phyloP scores from a whole-genome alignment of 768 basidiomycete species.

The Phylloporus rhodoxanthus region DNA sequence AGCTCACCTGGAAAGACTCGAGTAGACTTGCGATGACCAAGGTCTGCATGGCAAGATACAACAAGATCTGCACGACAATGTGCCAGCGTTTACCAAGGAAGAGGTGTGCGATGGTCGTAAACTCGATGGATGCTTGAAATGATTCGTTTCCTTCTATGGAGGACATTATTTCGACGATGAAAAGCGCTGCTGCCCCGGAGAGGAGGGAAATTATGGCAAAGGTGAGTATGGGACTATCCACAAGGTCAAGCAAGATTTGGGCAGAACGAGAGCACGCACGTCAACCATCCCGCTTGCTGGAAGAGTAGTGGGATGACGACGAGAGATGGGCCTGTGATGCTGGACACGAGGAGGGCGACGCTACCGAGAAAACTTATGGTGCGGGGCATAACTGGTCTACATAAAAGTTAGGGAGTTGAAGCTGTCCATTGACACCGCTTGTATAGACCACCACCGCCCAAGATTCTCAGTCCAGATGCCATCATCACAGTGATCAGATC shows the following conservation, averaged over 20 bases:
- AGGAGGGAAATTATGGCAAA: constrained; percentile 16
- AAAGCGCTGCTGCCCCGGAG: constrained; percentile 17
- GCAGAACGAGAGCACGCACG: constrained; percentile 8
- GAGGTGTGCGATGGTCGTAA: constrained; percentile 23
- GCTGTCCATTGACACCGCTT: too few relatives aligned
- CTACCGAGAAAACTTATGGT: constrained; percentile 21
- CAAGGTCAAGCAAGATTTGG: not conserved
- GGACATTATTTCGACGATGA: constrained; percentile 21
- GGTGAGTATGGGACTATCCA: constrained; percentile 12
- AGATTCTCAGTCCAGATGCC: not conserved
- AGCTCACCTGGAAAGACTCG: constrained; percentile 21
- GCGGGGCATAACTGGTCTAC: constrained; percentile 12
- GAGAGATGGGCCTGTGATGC: constrained; percentile 20
- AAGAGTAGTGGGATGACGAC: constrained; percentile 20
- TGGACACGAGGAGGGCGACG: constrained; percentile 23
- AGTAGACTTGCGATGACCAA: constrained; percentile 21
- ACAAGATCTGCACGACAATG: constrained; percentile 12
- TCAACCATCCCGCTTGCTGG: constrained; percentile 25
- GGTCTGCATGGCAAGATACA: constrained; percentile 20
- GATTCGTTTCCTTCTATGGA: constrained; percentile 23
- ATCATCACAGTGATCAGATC: not conserved
- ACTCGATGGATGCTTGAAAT: constrained; percentile 22
- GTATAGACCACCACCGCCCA: too few relatives aligned
- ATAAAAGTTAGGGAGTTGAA: not conserved
- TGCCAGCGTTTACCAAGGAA: constrained; percentile 24